Evolutionary conservation across 441 rosid genomes (phyloP), one percentile per base, ranked within the genome.

Genomic region (Gossypium schwendimanii): DNA sequence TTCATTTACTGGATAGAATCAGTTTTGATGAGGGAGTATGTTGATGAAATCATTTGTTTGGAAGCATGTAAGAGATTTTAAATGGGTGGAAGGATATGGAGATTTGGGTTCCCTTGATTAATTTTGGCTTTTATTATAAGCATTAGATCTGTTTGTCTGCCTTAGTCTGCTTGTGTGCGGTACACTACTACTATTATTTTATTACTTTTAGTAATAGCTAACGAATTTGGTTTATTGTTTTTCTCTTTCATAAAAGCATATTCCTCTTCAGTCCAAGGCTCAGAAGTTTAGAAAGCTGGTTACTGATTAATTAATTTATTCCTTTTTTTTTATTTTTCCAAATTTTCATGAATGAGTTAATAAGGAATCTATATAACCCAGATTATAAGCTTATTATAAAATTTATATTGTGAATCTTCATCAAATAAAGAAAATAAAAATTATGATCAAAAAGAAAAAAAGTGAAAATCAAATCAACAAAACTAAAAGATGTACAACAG

Each of bases 11-110:
- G 44, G 58, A 49, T 49, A 47, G 23, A n/a, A 49, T 49, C 49
- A 8, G 58, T n/a, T 49, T 26, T 24, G 31, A 47, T 24, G 7
- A 47, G 23, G 14, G 57, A 54, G 72, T 49, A 28, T 10, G 23
- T 67, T 69, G 28, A 66, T 69, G 23, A 67, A 50, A 41, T 49
- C 68, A 65, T 76, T 59, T 59, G 74, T 76, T 78, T 80, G 80
- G 78, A 78, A 53, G 63, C 50, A 62, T 78, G 53, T 18, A 21
- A 50, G 72, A 57, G 47, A 39, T 11, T 33, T 55, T 14, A 63
- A 20, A 23, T 23, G 52, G 63, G 39, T 63, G 75, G 70, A 67
- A 62, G 11, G 36, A 66, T 10, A 65, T 47, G 55, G 24, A 50
- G 71, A 23, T 24, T 4, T 53, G 61, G 62, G 7, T 53, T 53